Base-by-base conservation (phyloP, 1,139 yeast species). In the Candida pseudocylindracea region DNA sequence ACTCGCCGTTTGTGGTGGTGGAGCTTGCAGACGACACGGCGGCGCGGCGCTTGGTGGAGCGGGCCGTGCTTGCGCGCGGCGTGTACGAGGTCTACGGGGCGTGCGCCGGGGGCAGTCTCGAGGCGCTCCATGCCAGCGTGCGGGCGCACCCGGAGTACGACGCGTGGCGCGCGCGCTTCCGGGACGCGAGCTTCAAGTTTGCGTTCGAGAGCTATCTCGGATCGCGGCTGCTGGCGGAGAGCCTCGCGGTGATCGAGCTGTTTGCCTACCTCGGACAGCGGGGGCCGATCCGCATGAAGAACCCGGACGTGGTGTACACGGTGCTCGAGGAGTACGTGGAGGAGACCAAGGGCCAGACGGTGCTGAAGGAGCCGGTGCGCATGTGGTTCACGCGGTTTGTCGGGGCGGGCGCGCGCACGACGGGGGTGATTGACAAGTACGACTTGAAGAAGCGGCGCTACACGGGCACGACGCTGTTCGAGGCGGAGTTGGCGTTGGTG, bases 391-490 rank as follows among this genome's bases (percentile, higher is more conserved):
- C 93, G 1, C 63, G 93, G 46, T 65, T 67, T 41, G 57, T 88
- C 12, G 67, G 67, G 37, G 48, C 63, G 25, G 67, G 88, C 40
- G 72, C 74, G 27, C 62, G 98, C 43, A 50, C 64, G 2, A 49
- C 54, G 12, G 70, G 65, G 29, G 60, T 72, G 2, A 59, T 81
- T 37, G 96, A 85, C 42, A 65, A 59, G 36, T 80, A 76, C 43
- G 94, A 85, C 46, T 60, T 88, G 41, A 76, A 73, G 46, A 72
- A 73, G 42, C 64, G 99, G 44, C 74, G 71, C 34, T 83, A 79
- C 45, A 85, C 83, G 38, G 98, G 98, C 2, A 88, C 98, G 10
- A 88, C 99, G 0, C 79, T 95, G 9, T 88, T 88, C 52, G 99
- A 88, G 42, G 93, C 95, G 0, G 91, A 75, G 44, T 53, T 75